These are phyloP conservation scores for Vigna radiata DNA, from an alignment of 306 rosid genomes.

Conservation along the genomic window DNA sequence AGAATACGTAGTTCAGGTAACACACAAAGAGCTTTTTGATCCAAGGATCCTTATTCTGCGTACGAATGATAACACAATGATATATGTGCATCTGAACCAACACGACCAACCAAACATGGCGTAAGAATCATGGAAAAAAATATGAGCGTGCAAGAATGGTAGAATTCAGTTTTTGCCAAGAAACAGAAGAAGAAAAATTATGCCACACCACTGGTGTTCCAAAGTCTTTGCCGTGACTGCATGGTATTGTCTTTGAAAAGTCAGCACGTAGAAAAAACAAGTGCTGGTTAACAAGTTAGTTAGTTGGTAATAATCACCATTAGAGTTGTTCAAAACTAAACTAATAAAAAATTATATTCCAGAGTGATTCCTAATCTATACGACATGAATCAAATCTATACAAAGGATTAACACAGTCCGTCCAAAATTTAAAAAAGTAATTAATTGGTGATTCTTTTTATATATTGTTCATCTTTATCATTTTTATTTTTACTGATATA, in stretches of 20 bases:
- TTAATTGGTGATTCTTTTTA: no score
- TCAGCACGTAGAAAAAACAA: neutral
- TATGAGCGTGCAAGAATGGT: neutral
- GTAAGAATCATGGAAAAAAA: neutral
- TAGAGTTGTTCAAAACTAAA: no score
- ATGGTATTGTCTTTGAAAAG: neutral
- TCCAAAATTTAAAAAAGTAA: no score
- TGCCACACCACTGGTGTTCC: neutral
- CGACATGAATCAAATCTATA: no score
- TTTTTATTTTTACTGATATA: no score
- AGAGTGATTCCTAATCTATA: no score
- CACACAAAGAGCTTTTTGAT: neutral
- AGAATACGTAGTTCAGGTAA: neutral
- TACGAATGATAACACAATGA: neutral
- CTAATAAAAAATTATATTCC: no score
- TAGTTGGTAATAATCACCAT: neutral
- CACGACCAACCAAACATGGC: neutral
- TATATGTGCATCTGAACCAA: neutral
- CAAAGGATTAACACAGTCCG: no score
- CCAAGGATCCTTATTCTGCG: neutral
- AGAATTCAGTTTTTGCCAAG: neutral
- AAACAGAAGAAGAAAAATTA: neutral
- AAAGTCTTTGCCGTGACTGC: neutral
- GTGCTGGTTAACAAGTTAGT: neutral
- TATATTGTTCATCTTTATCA: no score